Base-by-base conservation (phyloP, 495 filamentous ascomycete genomes). In the Bryoglossum gracile region DNA sequence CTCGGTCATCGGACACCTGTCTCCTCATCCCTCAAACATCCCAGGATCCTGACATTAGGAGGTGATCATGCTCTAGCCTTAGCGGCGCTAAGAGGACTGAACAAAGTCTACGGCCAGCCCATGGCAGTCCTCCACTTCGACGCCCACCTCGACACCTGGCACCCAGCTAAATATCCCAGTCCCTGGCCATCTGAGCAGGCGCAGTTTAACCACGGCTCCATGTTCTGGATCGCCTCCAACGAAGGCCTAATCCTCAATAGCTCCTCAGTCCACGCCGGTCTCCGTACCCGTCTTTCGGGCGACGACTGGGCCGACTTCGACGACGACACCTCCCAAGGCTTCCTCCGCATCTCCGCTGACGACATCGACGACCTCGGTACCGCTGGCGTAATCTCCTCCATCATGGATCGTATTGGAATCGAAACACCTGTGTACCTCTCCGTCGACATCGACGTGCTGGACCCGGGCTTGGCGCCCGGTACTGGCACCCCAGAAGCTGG, bases 101-200 rank as follows among this genome's bases (percentile, higher is more conserved):
- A 82, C 42, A 75, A 78, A 54, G 71, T 83, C n/a, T 79, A 90
- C 62, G 78, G 80, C 23, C 69, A 74, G 48, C 81, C 83, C 0
- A 71, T 92, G 22, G 78, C 85, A 3, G 87, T 92, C 10, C 70
- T 94, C 38, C 87, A 94, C 63, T 92, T 92, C 64, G 88, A 92
- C 57, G 66, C 72, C 8, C 82, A 87, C 60, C 71, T 86, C 0
- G 87, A 94, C 60, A 92, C 87, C 3, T 91, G 87, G 87, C 79
- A 88, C 59, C 87, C 88, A 1, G 76, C 74, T 10, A 84, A 83
- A 47, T 91, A 90, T 64, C 81, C 83, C 0, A 79, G 75, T 11
- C 79, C 80, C 43, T 94, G 87, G 87, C 64, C 71, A 6, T 76
- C 72, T 10, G 73, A 78, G 58, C 84, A 86, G 59, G 71, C 77